Base-by-base conservation (phyloP, 345 rosid genomes). In the Acer yangbiense region DNA sequence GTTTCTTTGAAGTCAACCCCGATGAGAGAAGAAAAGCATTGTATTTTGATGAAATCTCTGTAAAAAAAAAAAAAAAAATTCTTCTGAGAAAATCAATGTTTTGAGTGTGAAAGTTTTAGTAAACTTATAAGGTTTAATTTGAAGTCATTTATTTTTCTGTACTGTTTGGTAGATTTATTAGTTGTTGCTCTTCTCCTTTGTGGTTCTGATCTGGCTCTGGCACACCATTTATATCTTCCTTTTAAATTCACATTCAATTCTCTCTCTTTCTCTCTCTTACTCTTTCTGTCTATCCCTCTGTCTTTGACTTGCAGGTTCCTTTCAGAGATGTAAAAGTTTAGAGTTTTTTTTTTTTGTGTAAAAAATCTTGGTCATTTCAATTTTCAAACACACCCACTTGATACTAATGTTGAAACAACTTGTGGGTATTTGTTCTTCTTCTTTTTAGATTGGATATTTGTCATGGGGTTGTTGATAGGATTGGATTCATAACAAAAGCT, bases 1-100 rank as follows among this genome's bases (percentile, higher is more conserved):
- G 67, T 43, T 72, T 48, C 62, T 77, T 62, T 46, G 23, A 80
- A 76, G 89, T 82, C 87, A 86, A 82, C 83, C 77, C 77, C 11
- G 17, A 63, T 35, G 39, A 4, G 70, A 48, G 70, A 63, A 61
- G 16, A 25, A 67, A 74, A 44, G 23, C 41, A 18, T 32, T 68
- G 76, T 73, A 29, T 71, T 71, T 79, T 62, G 81, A 72, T 74
- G 76, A 78, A 68, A 74, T 27, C 66, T 9, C 11, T 23, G 27
- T 27, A 17, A 43, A 43, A 43, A 3, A 27, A 48, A 76, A n/a
- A 25, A 17, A 43, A 43, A 43, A 3, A 27, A 48, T 68, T 32
- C 58, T 8, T 27, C 63, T 12, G n/a, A 66, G 35, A 70, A 8
- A 29, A 35, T 35, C 39, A 35, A 4, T 35, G 39, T 39, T 10